Evolutionary conservation across 1,284 basidiomycete species (phyloP).

Genomic region (Austroboletus niveus): DNA sequence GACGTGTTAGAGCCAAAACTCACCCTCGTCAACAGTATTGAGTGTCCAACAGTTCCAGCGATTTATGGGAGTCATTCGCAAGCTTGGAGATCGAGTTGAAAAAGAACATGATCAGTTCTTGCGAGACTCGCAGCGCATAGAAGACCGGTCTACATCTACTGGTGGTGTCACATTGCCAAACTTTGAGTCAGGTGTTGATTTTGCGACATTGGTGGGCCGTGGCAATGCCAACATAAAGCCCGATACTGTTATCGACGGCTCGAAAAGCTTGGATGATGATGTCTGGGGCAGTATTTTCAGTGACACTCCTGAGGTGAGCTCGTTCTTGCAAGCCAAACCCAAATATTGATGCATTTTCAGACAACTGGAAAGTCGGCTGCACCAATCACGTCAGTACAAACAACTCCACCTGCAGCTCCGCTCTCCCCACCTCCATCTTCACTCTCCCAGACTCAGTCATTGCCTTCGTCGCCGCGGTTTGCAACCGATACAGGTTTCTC

Average conservation of each 20-base stretch:
- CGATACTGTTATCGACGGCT: conserved; percentile 41
- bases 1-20: not conserved
- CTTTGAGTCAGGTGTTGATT: conserved; percentile 52
- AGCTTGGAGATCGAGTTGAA: conserved; percentile 77
- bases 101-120: conserved; percentile 83
- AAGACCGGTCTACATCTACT: conserved; percentile 63
- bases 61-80: conserved; percentile 81
- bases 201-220: conserved; percentile 71
- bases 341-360: conserved; percentile 15
- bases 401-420: conserved; percentile 14
- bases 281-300: conserved; percentile 76
- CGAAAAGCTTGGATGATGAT: conserved; percentile 68
- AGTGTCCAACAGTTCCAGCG: conserved; percentile 89
- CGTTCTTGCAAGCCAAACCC: not conserved
- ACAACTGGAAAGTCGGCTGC: conserved; percentile 13
- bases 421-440: conserved; percentile 11
- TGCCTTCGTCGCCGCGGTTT: conserved; percentile 41
- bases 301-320: conserved; percentile 28
- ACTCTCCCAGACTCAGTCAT: conserved; percentile 35
- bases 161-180: conserved; percentile 35
- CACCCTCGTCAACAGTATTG: conserved; percentile 54
- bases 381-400: conserved; percentile 14
- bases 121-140: conserved; percentile 78
- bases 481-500: conserved; percentile 24
- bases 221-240: conserved; percentile 47